Conservation (phyloP, 148 eudicot genomes). For the Silene uniflora region DNA sequence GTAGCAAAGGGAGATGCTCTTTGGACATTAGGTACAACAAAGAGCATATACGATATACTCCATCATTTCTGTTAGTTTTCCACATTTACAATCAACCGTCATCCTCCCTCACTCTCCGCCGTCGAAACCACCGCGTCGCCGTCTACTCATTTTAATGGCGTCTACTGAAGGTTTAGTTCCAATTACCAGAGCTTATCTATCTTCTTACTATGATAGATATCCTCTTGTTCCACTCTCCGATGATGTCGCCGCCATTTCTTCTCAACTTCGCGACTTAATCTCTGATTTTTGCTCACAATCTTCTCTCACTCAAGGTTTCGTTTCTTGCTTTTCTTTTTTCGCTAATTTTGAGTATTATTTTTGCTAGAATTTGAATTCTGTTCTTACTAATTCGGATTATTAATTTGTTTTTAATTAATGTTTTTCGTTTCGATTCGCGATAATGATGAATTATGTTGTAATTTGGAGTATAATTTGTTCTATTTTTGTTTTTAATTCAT, state of each 20-base stretch:
- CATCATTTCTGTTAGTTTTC: background rate
- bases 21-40: background rate
- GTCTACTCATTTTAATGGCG: slow-evolving; percentile 34
- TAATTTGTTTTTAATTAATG: no score
- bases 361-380: background rate
- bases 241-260: slow-evolving; percentile 49
- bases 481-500: background rate
- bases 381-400: no score
- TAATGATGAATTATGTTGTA: no score
- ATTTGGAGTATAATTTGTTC: no score
- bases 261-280: slow-evolving; percentile 48
- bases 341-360: background rate
- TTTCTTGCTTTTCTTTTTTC: background rate
- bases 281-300: slow-evolving; percentile 35
- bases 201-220: slow-evolving; percentile 80
- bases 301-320: slow-evolving; percentile 49
- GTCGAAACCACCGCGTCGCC: no score
- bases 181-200: slow-evolving; percentile 69
- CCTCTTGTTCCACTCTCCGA: slow-evolving; percentile 58
- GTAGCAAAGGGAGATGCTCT: background rate
- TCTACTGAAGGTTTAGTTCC: slow-evolving; percentile 86
- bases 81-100: no score
- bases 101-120: no score
- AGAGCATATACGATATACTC: background rate
- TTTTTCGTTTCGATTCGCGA: no score